Evolutionary conservation across 2,329 filamentous ascomycete species (phyloP).

Genomic region (Beauveria pseudobassiana): DNA sequence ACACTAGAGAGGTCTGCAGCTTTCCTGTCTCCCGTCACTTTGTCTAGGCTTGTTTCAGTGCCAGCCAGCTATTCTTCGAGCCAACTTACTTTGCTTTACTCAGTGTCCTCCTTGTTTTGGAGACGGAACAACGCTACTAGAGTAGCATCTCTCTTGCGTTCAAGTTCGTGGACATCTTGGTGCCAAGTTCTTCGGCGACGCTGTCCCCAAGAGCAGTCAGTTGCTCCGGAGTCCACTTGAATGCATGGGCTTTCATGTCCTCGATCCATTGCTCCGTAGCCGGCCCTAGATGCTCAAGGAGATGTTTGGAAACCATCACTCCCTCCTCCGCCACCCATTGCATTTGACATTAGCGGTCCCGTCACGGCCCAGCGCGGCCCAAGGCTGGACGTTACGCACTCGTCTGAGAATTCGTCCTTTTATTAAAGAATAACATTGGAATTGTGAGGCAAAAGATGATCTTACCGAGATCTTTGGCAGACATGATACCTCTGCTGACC

Average conservation of each 20-base stretch:
- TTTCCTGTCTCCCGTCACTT: background rate
- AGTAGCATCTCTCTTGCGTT: background rate
- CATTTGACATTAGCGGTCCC: conserved; percentile 14
- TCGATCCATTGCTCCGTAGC: conserved; percentile 6
- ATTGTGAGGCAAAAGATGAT: background rate
- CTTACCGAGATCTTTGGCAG: conserved; percentile 20
- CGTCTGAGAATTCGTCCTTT: conserved; percentile 1
- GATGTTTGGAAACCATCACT: conserved; percentile 15
- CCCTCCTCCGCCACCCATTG: conserved; percentile 16
- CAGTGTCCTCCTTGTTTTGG: background rate
- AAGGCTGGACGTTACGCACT: conserved; percentile 11
- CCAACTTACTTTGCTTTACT: background rate
- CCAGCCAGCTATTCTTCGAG: background rate
- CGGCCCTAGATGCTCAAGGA: conserved; percentile 14
- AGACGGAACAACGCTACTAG: background rate
- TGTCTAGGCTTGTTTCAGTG: background rate
- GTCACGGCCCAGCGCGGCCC: conserved; percentile 17
- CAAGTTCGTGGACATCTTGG: background rate
- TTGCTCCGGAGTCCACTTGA: background rate
- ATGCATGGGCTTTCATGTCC: conserved; percentile 7
- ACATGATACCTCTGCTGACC: conserved; percentile 24
- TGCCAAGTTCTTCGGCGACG: background rate
- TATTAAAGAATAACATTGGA: background rate
- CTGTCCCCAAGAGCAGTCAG: background rate
- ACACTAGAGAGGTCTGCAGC: background rate